These are phyloP conservation scores for Lathyrus sativus DNA, from an alignment of 306 rosid genomes.

Conservation along the genomic window DNA sequence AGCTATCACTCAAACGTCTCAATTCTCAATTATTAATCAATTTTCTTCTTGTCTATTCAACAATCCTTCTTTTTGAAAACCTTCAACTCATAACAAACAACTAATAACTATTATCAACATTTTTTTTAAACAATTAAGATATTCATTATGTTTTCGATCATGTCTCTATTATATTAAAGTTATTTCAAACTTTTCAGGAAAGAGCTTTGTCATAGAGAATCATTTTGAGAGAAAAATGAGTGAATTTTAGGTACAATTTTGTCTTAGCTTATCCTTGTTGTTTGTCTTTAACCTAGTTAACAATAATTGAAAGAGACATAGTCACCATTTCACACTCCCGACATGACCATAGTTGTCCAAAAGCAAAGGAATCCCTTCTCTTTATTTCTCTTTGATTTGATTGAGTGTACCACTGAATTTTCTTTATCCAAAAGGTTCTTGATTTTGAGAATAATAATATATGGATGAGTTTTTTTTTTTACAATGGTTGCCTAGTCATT, in stretches of 20 bases:
- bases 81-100: not conserved
- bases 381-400: not conserved
- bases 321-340: not conserved
- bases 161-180: not conserved
- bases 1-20: slow-evolving; percentile 38
- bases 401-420: not conserved
- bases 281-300: not conserved
- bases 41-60: slow-evolving; percentile 28
- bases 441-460: not conserved
- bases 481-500: not conserved
- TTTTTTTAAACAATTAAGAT: no score
- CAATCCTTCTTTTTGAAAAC: not conserved
- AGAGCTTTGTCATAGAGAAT: not conserved
- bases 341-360: slow-evolving; percentile 2
- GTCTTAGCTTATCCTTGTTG: not conserved
- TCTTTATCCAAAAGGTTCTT: not conserved
- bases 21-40: slow-evolving; percentile 10
- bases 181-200: slow-evolving; percentile 1
- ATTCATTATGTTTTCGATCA: not conserved
- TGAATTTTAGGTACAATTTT: slow-evolving; percentile 21
- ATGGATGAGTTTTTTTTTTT: not conserved
- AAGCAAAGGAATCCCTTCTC: not conserved
- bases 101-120: not conserved
- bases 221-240: slow-evolving; percentile 6
- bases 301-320: slow-evolving; percentile 9